Evolutionary conservation across 805 yeast species (phyloP).

Genomic region (Saccharomycopsis fermentans): DNA sequence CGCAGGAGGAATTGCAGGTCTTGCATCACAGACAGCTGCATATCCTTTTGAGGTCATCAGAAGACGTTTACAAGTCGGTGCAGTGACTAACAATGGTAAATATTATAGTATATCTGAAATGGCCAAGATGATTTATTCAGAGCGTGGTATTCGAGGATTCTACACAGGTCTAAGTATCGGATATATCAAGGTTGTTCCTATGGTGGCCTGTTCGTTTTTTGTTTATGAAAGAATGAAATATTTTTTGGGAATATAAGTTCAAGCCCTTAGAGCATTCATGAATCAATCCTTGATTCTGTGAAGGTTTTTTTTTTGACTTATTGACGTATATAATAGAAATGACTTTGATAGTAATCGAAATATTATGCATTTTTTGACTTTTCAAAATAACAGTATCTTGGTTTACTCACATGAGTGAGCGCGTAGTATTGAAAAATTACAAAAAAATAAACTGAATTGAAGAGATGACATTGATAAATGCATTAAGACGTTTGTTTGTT

Average conservation of each 20-base stretch:
- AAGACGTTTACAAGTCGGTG: slow-evolving; percentile 93
- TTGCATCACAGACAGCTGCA: slow-evolving; percentile 91
- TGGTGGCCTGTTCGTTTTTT: slow-evolving; percentile 93
- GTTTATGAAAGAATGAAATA: slow-evolving; percentile 84
- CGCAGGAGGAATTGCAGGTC: slow-evolving; percentile 95
- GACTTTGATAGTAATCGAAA: not conserved
- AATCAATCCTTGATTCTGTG: not conserved
- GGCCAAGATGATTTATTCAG: slow-evolving; percentile 50
- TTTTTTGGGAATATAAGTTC: slow-evolving; percentile 45
- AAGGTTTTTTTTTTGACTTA: not conserved
- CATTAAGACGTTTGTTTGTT: not conserved
- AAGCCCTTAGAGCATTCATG: too few relatives aligned
- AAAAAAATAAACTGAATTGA: not conserved
- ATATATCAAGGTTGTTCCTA: slow-evolving; percentile 87
- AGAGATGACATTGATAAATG: not conserved
- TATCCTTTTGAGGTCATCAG: slow-evolving; percentile 94
- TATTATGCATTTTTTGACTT: too few relatives aligned
- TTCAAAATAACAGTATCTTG: too few relatives aligned
- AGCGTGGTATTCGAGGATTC: slow-evolving; percentile 77
- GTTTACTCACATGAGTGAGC: not conserved
- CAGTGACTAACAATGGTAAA: slow-evolving; percentile 50
- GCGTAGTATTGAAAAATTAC: not conserved
- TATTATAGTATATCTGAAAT: slow-evolving; percentile 45
- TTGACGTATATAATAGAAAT: not conserved
- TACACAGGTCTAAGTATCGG: slow-evolving; percentile 95